phyloP scores from a whole-genome alignment of 2,329 filamentous ascomycete genomes.

The Diaporthe velutina region DNA sequence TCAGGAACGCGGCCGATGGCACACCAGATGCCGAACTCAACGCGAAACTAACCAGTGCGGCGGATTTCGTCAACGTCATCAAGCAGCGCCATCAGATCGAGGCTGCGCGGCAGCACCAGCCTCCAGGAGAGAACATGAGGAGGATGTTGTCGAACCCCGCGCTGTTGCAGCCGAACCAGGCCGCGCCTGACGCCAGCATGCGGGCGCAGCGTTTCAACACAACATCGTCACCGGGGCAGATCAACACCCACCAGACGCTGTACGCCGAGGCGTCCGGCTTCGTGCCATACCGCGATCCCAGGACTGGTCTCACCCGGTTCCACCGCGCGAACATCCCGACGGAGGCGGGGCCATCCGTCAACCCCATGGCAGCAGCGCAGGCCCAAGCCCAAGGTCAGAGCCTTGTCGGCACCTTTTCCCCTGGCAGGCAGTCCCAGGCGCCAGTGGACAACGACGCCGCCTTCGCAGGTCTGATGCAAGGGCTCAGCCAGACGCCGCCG shows the following conservation, averaged over 20 bases:
- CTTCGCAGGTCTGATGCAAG: neutral
- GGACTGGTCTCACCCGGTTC: conserved; percentile 31
- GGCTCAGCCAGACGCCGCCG: neutral
- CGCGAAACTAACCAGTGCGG: neutral
- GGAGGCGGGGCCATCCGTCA: conserved; percentile 2
- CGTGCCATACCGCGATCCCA: conserved; percentile 17
- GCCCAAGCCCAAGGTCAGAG: conserved; percentile 10
- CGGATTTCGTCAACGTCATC: neutral
- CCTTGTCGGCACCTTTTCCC: neutral
- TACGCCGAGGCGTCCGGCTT: conserved; percentile 26
- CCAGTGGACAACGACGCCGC: neutral
- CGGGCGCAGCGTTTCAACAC: conserved; percentile 8
- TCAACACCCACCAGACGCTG: conserved; percentile 9
- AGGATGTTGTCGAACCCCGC: neutral
- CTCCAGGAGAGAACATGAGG: neutral
- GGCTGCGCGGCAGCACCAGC: neutral
- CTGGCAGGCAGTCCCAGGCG: neutral
- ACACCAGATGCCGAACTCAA: neutral
- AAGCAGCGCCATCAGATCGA: neutral
- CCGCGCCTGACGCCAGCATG: neutral
- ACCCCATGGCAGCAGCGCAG: neutral
- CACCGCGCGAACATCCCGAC: conserved; percentile 6
- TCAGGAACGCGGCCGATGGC: neutral
- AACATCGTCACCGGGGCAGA: neutral
- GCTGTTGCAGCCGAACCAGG: conserved; percentile 14